Conservation (phyloP, 345 rosid species). For the Rhodamnia rubescens region DNA sequence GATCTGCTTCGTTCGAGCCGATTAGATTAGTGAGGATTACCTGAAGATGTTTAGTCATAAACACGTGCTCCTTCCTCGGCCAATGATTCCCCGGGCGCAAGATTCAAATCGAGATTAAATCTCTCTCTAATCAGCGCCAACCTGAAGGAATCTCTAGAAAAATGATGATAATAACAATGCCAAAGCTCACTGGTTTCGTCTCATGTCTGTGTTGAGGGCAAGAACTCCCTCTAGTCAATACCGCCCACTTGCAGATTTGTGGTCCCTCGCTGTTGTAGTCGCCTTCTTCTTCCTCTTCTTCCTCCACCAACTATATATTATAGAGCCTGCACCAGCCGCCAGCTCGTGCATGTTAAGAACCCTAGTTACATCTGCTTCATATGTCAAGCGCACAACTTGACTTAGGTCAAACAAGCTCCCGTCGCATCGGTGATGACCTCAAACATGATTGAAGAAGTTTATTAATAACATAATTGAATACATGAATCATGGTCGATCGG, state of each 20-base stretch:
- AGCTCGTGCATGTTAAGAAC: neutral
- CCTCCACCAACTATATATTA: neutral
- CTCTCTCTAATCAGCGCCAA: neutral
- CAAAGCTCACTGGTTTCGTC: neutral
- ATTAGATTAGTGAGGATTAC: neutral
- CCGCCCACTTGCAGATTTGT: neutral
- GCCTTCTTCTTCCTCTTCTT: neutral
- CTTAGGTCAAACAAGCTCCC: neutral
- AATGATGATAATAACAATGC: neutral
- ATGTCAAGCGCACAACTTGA: neutral
- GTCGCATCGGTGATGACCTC: neutral
- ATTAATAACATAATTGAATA: neutral
- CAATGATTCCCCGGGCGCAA: slow-evolving; percentile 2
- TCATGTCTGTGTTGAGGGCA: neutral
- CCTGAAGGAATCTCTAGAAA: neutral
- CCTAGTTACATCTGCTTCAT: neutral
- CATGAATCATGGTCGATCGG: neutral
- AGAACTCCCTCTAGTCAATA: neutral
- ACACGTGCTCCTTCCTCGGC: slow-evolving; percentile 13
- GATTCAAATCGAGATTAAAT: neutral
- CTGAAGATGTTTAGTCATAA: neutral
- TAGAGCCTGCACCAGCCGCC: neutral
- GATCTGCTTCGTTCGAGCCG: neutral
- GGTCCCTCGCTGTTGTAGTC: neutral
- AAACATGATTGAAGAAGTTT: neutral